Base-by-base conservation (phyloP, 1,284 basidiomycete genomes). In the Gymnopus androsaceus region DNA sequence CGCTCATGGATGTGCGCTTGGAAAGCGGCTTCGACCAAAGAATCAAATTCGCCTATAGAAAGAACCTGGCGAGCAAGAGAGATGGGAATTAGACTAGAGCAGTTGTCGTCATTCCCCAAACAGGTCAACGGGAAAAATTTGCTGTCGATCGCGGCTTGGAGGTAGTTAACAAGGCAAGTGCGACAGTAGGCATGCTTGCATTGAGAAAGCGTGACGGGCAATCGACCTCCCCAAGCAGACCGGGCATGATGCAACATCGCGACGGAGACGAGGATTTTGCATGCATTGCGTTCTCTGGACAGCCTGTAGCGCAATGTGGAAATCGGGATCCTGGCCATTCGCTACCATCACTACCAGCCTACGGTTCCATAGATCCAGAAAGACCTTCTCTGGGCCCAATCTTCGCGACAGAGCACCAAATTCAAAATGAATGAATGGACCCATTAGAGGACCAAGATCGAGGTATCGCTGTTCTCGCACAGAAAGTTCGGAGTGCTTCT, bases 151-250 rank as follows among this genome's bases (percentile, higher is more conserved):
- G 86, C 74, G 2, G 85, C 77, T 2, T 69, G 64, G 15, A 90
- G 71, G 65, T 87, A 90, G 30, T 75, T 68, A 4, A 66, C 63
- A 12, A 91, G 66, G 65, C 88, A 91, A 1, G 71, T 57, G 45
- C 78, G 78, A 66, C 88, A 91, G 77, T 81, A 88, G 1, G 65
- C 64, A 64, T 91, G 88, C 1, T 83, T 82, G 60, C 88, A 91
- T 25, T 44, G 42, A 9, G 65, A 66, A 1, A 90, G 73, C 3
- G 70, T 72, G 4, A 84, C 67, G 85, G 84, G 1, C 73, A 66
- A 1, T 78, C 69, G 1, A 77, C 76, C 38, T 80, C 73, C 44
- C 76, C 76, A 57, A 88, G 79, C 86, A 88, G 23, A 86, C 79
- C 0, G 85, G 85, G 59, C 86, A 88, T 55, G 67, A 63, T n/a